Evolutionary conservation across 2,329 filamentous ascomycete genomes (phyloP), one percentile per base, ranked within the genome.

Genomic region (Sporothrix euskadiensis): DNA sequence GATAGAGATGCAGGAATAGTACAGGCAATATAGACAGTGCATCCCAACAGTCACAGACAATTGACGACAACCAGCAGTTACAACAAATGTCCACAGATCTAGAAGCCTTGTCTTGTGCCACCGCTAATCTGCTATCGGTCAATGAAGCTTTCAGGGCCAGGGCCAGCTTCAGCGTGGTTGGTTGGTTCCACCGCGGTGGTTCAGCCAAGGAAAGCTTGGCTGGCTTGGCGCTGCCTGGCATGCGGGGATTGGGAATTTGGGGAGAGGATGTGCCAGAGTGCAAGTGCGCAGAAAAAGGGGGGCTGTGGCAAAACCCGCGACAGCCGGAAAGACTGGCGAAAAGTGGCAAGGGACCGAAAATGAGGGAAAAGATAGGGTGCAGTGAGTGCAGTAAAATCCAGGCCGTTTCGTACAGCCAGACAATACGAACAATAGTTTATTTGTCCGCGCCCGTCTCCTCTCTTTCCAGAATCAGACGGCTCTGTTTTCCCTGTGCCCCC

Each of bases 201-300:
- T 74, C 49, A 69, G 75, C 75, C 75, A 75, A 76, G 73, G 32
- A 61, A 61, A 61, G 73, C 75, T 76, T 76, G 75, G 75, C 75
- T 69, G 71, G 74, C 75, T 76, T 76, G 75, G 75, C 75, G 41
- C 65, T 52, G 61, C 70, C 61, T 61, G 69, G 41, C 32, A 63
- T 75, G 75, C 71, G 74, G 74, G 75, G 74, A 73, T 56, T 49
- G 39, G 41, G 41, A 68, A 72, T 54, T 69, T 16, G 61, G 61
- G 52, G 57, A 52, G 73, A 73, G 71, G 71, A 65, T 73, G 26
- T 26, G 26, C 26, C 26, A 56, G 52, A 4, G 52, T 30, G 69
- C 35, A 35, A 14, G 54, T 47, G 54, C 8, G 41, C 44, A 54
- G 47, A 32, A 54, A 69, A 39, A 69, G 66, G 66, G 65, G 44